These are phyloP conservation scores for Dichotomocladium elegans DNA, from an alignment of 371 early-diverging fungal species.

Conservation along the genomic window DNA sequence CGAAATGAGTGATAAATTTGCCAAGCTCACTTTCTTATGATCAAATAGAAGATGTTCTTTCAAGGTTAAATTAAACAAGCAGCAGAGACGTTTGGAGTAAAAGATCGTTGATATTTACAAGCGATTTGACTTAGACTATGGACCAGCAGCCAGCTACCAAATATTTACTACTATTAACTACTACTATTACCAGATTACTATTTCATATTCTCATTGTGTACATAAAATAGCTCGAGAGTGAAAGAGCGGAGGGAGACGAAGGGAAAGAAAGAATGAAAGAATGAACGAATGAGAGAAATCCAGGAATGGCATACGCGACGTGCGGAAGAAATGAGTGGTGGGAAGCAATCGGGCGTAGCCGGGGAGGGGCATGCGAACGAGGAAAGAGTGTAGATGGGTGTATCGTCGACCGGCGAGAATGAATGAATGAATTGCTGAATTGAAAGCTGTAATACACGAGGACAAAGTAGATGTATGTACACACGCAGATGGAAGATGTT, in stretches of 20 bases:
- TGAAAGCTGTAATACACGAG: too few species aligned
- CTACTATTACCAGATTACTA: too few species aligned
- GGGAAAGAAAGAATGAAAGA: background rate
- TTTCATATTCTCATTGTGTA: slow-evolving; percentile 1
- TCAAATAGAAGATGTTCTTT: too few species aligned
- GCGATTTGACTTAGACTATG: slow-evolving; percentile 1
- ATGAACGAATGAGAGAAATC: background rate
- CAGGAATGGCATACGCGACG: too few species aligned
- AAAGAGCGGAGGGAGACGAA: background rate
- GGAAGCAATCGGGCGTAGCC: background rate
- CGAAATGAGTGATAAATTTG: too few species aligned
- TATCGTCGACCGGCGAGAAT: background rate
- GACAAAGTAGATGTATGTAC: background rate
- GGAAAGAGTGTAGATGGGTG: background rate
- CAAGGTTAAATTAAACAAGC: too few species aligned
- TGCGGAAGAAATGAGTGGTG: background rate
- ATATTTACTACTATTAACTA: too few species aligned
- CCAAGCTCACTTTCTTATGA: too few species aligned
- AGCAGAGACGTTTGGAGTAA: too few species aligned
- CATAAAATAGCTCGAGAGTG: background rate
- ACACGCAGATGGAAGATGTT: background rate
- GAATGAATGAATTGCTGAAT: background rate
- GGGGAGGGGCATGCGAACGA: too few species aligned
- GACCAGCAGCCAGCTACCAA: slow-evolving; percentile 2
- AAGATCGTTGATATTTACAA: background rate